A percentile compares a stretch with the other conserved stretches of the same genome.
These are phyloP conservation scores for Microcera coccophila DNA, from an alignment of 2,329 filamentous ascomycete species.

Conservation along the genomic window DNA sequence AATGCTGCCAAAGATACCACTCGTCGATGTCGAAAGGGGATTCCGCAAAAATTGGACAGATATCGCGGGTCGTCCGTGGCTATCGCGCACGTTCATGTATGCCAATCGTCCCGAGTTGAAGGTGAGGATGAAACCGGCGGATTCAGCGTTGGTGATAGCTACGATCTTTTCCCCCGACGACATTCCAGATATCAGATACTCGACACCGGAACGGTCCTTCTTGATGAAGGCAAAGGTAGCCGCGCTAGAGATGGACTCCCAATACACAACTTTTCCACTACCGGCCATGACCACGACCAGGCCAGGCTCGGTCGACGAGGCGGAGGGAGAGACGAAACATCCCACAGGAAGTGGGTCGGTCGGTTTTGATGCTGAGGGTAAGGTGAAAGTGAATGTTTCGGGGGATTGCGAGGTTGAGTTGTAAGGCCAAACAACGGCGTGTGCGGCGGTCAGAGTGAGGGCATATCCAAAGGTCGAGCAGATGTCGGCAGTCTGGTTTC, in stretches of 20 bases:
- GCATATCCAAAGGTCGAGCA: slow-evolving; percentile 68
- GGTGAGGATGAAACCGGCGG: slow-evolving; percentile 77
- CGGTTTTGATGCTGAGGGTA: slow-evolving; percentile 67
- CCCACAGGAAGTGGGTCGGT: slow-evolving; percentile 76
- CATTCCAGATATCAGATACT: slow-evolving; percentile 69
- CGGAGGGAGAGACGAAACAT: slow-evolving; percentile 73
- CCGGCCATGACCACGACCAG: slow-evolving; percentile 81
- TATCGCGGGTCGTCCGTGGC: slow-evolving; percentile 79
- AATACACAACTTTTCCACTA: slow-evolving; percentile 83
- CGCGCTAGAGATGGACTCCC: slow-evolving; percentile 90
- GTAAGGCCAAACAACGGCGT: slow-evolving; percentile 91
- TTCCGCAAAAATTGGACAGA: slow-evolving; percentile 71
- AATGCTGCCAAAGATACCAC: slow-evolving; percentile 76
- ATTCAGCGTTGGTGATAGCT: slow-evolving; percentile 76
- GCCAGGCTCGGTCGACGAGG: slow-evolving; percentile 75
- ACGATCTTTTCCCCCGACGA: slow-evolving; percentile 73
- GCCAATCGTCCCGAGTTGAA: slow-evolving; percentile 84
- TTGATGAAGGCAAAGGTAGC: slow-evolving; percentile 79
- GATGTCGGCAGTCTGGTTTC: slow-evolving; percentile 61
- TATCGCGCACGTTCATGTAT: slow-evolving; percentile 80
- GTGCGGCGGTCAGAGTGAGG: slow-evolving; percentile 72
- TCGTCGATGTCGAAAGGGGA: slow-evolving; percentile 50
- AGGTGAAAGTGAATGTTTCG: slow-evolving; percentile 74
- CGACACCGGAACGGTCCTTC: slow-evolving; percentile 75
- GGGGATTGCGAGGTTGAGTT: slow-evolving; percentile 62